Evolutionary conservation across 2,329 filamentous ascomycete species (phyloP).

Genomic region (Zasmidium citrigriseum): DNA sequence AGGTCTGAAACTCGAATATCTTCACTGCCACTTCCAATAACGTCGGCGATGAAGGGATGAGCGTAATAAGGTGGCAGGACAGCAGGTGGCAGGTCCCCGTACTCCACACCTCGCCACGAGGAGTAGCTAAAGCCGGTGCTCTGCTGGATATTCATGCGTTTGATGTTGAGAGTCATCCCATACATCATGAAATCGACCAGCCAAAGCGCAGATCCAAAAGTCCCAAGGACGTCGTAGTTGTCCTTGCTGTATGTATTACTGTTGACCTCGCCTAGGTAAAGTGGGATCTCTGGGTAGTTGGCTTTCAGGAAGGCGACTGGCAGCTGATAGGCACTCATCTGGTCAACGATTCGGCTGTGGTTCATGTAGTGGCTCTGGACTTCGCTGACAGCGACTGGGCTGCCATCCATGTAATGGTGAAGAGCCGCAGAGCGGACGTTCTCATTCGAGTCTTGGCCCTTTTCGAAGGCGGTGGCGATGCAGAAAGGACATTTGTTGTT

Average conservation of each 20-base stretch:
- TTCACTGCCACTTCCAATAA: conserved; percentile 9
- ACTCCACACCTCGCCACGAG: conserved; percentile 10
- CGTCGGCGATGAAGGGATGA: conserved; percentile 16
- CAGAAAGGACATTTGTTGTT: conserved; percentile 15
- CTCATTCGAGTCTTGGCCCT: conserved; percentile 6
- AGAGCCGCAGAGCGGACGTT: conserved; percentile 6
- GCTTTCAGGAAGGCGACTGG: conserved; percentile 13
- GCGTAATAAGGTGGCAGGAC: conserved; percentile 17
- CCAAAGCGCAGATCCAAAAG: conserved; percentile 14
- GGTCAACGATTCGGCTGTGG: conserved; percentile 11
- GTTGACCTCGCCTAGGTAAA: conserved; percentile 15
- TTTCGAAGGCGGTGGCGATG: conserved; percentile 10
- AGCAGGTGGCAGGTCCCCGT: conserved; percentile 9
- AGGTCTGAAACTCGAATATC: conserved; percentile 11
- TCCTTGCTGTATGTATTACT: conserved; percentile 11
- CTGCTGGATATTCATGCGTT: conserved; percentile 16
- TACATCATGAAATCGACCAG: conserved; percentile 16
- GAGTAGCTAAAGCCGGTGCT: conserved; percentile 16
- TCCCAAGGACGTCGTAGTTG: conserved; percentile 11
- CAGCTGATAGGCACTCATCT: conserved; percentile 8
- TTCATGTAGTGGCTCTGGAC: conserved; percentile 15
- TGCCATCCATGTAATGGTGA: conserved; percentile 15
- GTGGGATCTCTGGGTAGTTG: conserved; percentile 10
- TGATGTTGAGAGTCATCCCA: conserved; percentile 8
- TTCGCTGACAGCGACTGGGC: not conserved